Evolutionary conservation across 2,329 filamentous ascomycete genomes (phyloP), one percentile per base, ranked within the genome.

Genomic region (Trichoderma endophyticum): DNA sequence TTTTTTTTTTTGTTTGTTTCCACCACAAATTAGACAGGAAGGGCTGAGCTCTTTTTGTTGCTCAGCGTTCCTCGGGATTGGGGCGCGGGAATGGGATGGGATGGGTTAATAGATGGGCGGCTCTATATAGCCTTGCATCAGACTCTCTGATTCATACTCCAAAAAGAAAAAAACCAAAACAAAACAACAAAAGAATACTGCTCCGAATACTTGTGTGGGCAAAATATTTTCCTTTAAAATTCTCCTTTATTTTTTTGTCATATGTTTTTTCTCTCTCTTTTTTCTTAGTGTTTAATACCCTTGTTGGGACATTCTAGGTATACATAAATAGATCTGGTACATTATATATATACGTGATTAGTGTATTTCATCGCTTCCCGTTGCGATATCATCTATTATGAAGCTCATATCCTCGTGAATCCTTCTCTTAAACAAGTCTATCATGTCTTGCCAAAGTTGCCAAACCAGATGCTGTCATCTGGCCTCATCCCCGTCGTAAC

Each of bases 381-480:
- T 24, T 18, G n/a, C n/a, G 15, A 11, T 5, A 9, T 15, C 5
- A 28, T n/a, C 21, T 15, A n/a, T 48, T 28, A 14, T 30, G 12
- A 14, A 36, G 34, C 30, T 65, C 34, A 30, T 69, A 24, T 43
- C 4, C 54, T 51, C 30, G n/a, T 60, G 4, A 32, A 28, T 28
- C 24, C 39, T 34, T 15, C n/a, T 48, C 5, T 34, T 21, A n/a
- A n/a, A 39, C 7, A 5, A 6, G 6, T 34, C 14, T 26, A 9
- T 69, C 24, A 24, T 36, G 12, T 57, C 15, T 60, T 66, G 28
- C 51, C 70, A 77, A 73, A 80, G 76, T 8, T 73, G 2, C 83
- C 84, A 73, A 80, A 78, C 81, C 81, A 83, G 6, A 82, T 76
- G 36, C 75, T 76, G 70, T 83, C 81, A 62, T 78, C 77, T 1